phyloP scores from a whole-genome alignment of 192 early-diverging fungal genomes.

The Gryganskiella cystojenkinii region DNA sequence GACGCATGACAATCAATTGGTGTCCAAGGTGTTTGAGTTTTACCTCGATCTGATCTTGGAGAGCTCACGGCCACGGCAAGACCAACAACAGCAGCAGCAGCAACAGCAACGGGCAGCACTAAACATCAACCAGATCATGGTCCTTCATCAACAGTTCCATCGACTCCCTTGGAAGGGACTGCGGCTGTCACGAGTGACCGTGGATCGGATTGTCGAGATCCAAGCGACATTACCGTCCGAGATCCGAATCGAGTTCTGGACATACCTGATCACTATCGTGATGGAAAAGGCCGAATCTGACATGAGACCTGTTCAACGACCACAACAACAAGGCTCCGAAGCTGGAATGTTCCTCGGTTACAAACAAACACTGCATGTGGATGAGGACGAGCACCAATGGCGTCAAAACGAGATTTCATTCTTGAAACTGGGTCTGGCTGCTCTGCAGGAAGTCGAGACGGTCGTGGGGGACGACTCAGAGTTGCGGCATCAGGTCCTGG shows the following conservation, averaged over 20 bases:
- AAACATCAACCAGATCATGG: slow-evolving; percentile 40
- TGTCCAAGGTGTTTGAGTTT: slow-evolving; percentile 24
- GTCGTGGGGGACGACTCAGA: slow-evolving; percentile 28
- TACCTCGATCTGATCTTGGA: slow-evolving; percentile 34
- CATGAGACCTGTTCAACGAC: slow-evolving; percentile 12
- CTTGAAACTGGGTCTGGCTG: slow-evolving; percentile 17
- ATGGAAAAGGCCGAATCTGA: slow-evolving; percentile 40
- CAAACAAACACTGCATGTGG: neutral
- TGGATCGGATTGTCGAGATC: slow-evolving; percentile 19
- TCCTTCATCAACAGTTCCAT: slow-evolving; percentile 49
- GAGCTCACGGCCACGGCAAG: slow-evolving; percentile 17
- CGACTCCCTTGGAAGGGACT: slow-evolving; percentile 35
- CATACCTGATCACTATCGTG: slow-evolving; percentile 19
- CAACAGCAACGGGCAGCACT: no score
- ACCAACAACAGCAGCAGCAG: no score
- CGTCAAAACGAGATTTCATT: slow-evolving; percentile 24
- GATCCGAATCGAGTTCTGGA: slow-evolving; percentile 35
- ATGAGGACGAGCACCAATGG: slow-evolving; percentile 5
- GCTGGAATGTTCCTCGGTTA: no score
- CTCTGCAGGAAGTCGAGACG: slow-evolving; percentile 25
- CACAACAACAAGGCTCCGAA: no score
- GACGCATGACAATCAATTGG: slow-evolving; percentile 5
- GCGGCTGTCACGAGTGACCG: slow-evolving; percentile 4
- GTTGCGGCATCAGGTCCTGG: slow-evolving; percentile 26
- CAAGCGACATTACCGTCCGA: slow-evolving; percentile 12